These are phyloP conservation scores for Solanum pimpinellifolium DNA, from an alignment of 257 asterid species.

Conservation along the genomic window DNA sequence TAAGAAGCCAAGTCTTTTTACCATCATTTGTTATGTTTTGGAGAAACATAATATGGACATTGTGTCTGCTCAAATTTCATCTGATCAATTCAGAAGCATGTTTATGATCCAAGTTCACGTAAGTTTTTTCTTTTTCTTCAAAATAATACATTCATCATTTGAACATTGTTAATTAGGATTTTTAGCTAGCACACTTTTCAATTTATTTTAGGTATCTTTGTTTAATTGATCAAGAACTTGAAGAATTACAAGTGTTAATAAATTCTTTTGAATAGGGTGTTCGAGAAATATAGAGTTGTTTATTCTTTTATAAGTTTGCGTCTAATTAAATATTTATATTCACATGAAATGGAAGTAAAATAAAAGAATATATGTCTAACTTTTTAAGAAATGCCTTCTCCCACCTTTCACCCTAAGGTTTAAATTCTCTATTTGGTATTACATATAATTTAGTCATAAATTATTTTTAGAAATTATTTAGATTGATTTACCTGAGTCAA, in stretches of 20 bases:
- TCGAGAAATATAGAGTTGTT: neutral
- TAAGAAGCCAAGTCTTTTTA: conserved; percentile 11
- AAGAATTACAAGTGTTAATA: neutral
- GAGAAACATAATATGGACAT: conserved; percentile 27
- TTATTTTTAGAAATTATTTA: neutral
- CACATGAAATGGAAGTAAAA: neutral
- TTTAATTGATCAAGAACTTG: neutral
- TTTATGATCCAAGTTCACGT: conserved; percentile 17
- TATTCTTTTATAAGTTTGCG: neutral
- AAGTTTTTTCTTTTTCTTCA: neutral
- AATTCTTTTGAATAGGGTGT: neutral
- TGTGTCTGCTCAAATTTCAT: conserved; percentile 22
- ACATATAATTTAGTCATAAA: no score
- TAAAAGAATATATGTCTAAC: neutral
- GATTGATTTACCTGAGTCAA: neutral
- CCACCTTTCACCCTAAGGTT: neutral
- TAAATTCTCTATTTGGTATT: neutral
- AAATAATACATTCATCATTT: neutral
- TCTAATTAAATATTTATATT: neutral
- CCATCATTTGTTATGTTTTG: conserved; percentile 12
- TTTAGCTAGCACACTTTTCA: neutral
- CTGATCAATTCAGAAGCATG: conserved; percentile 15
- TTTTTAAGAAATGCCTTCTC: neutral
- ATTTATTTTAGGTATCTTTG: neutral
- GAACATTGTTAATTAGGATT: neutral